Evolutionary conservation across 768 basidiomycete genomes (phyloP), one percentile per base, ranked within the genome.

Genomic region (Suillus spraguei): DNA sequence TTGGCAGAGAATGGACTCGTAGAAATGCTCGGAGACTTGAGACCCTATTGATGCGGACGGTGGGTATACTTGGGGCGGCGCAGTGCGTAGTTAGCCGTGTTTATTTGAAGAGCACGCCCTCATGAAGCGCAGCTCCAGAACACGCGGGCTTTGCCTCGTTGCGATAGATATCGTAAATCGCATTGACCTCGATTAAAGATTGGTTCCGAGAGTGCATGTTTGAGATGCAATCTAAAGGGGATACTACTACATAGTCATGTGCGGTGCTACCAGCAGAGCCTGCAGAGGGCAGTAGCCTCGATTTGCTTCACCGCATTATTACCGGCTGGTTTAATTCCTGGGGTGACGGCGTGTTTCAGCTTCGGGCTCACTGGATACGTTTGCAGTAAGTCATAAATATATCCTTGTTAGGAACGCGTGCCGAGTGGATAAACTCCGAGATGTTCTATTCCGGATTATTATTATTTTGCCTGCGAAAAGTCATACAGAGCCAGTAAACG

Each of bases 1-100:
- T 1, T 88, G 90, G 52, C 81, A 80, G 1, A 88, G 88, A 52
- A 92, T 81, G 13, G 83, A 72, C n/a, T 88, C 87, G 67, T 83
- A 88, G 71, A 86, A 86, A 91, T 1, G 73, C 73, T 64, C 87
- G 86, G 1, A 91, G 72, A 0, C 81, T 79, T 46, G 80, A 47
- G 2, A 62, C 59, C 33, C 60, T 58, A 4, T 61, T 46, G 4
- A 58, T 64, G 14, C 59, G 28, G 53, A 28, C 39, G 49, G 22
- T 11, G 63, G 33, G 3, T 60, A 1, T 28, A 28, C 4, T 28
- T 28, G 28, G 28, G 28, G 28, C 28, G 28, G 28, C 28, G 28
- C 28, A 33, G 73, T 81, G 20, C 70, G 71, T 0, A 72, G 77
- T 66, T 85, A 84, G 3, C 85, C 85, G 58, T 79, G 77, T 66